Conservation (phyloP, 306 rosid species). For the Leucaena leucocephala region DNA sequence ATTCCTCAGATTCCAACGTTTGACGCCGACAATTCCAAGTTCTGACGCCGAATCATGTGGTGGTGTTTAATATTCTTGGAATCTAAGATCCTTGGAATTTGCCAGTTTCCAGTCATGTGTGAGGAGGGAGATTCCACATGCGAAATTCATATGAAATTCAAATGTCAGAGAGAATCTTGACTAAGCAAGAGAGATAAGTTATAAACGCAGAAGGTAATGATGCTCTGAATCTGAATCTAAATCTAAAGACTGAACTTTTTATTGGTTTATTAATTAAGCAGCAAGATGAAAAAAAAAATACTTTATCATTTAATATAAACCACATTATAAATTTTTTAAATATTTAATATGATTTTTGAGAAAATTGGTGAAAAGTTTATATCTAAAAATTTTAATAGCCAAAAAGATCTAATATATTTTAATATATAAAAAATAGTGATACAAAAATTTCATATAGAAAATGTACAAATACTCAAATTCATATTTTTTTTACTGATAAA, state of each 20-base stretch:
- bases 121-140: neutral
- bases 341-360: too few relatives aligned
- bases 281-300: too few relatives aligned
- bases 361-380: too few relatives aligned
- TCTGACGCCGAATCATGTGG: neutral
- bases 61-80: neutral
- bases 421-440: too few relatives aligned
- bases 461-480: too few relatives aligned
- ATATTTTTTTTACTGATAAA: too few relatives aligned
- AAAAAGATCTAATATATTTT: too few relatives aligned
- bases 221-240: neutral
- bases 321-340: too few relatives aligned
- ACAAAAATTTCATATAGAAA: too few relatives aligned
- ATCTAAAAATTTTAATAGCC: too few relatives aligned
- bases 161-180: neutral
- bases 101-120: neutral
- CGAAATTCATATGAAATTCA: neutral
- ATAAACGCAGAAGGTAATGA: neutral
- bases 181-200: neutral
- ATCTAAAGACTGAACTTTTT: neutral
- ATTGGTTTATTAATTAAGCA: neutral
- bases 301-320: too few relatives aligned
- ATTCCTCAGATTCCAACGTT: conserved; percentile 10
- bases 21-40: neutral
- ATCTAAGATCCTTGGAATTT: neutral